A percentile compares a stretch with the other conserved stretches of the same genome.
Evolutionary conservation across 257 asterid species (phyloP).

Genomic region (Solanum clarkiae): DNA sequence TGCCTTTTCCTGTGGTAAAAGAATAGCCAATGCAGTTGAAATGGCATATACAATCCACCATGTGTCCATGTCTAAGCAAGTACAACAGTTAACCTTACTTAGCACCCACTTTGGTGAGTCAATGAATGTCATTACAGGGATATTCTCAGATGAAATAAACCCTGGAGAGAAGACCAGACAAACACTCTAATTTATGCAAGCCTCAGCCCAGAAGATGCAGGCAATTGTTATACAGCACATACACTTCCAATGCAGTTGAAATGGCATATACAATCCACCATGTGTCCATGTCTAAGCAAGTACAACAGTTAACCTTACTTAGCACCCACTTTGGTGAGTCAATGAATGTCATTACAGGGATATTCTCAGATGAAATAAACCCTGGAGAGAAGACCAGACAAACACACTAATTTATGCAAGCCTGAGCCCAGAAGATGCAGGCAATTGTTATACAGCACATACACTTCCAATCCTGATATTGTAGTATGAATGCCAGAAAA

Average conservation of each 20-base stretch:
- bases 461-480: background rate
- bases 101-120: background rate
- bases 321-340: background rate
- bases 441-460: background rate
- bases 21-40: background rate
- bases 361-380: background rate
- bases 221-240: background rate
- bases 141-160: background rate
- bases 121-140: background rate
- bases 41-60: background rate
- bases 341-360: background rate
- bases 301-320: background rate
- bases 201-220: background rate
- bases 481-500: background rate
- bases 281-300: background rate
- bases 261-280: background rate
- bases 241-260: background rate
- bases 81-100: background rate
- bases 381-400: background rate
- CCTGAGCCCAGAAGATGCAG: background rate
- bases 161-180: background rate
- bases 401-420: background rate
- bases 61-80: background rate
- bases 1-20: background rate
- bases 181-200: background rate